Conservation (phyloP, 2,329 filamentous ascomycete species). For the Penicillium sp. region DNA sequence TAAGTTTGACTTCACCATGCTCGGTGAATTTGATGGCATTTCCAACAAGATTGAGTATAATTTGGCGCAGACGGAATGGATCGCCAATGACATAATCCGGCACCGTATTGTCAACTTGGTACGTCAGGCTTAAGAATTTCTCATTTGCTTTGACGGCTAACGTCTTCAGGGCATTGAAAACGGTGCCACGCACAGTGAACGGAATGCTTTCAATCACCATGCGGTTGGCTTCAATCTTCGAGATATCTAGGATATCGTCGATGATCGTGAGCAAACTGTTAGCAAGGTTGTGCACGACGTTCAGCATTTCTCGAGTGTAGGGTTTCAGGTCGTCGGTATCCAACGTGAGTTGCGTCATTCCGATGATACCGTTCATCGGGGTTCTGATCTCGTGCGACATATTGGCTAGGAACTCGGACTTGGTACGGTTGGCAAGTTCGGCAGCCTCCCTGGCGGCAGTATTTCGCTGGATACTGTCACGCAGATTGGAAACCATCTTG, state of each 20-base stretch:
- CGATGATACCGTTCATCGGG: conserved; percentile 96
- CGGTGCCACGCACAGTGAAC: conserved; percentile 89
- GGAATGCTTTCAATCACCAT: conserved; percentile 99
- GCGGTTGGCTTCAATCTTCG: conserved; percentile 86
- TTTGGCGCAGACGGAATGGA: conserved; percentile 93
- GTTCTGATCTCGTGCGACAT: conserved; percentile 99
- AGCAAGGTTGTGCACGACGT: conserved; percentile 94
- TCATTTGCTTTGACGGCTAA: conserved; percentile 97
- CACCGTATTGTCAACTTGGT: conserved; percentile 89
- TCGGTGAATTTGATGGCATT: conserved; percentile 99
- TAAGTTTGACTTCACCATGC: conserved; percentile 91
- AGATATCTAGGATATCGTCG: conserved; percentile 74
- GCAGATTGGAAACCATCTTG: conserved; percentile 94
- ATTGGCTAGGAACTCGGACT: conserved; percentile 97
- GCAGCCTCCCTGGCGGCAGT: conserved; percentile 94
- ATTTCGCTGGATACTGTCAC: conserved; percentile 96
- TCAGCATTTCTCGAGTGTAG: conserved; percentile 97
- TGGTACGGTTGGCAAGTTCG: conserved; percentile 95
- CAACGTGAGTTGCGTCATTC: conserved; percentile 95
- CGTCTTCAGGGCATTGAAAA: conserved; percentile 97
- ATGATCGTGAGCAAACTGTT: conserved; percentile 97
- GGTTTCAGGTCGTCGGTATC: conserved; percentile 94
- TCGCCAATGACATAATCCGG: conserved; percentile 96
- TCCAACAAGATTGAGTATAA: conserved; percentile 94
- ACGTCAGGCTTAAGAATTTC: conserved; percentile 88